Evolutionary conservation across 495 filamentous ascomycete genomes (phyloP).

Genomic region (Trichodelitschia bisporula): DNA sequence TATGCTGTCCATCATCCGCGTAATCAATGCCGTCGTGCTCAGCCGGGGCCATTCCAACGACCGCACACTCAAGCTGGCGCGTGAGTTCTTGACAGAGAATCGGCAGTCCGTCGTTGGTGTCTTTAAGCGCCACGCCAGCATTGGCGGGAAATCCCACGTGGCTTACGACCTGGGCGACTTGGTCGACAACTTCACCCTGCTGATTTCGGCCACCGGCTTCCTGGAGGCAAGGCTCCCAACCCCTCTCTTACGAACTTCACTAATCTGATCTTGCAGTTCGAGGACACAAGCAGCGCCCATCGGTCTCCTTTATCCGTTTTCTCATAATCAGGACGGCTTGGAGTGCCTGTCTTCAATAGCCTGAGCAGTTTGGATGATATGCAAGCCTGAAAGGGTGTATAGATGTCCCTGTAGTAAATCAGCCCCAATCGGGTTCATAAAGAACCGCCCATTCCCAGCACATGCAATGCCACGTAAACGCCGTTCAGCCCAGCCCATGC

Average conservation of each 20-base stretch:
- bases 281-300: neutral
- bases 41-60: conserved; percentile 61
- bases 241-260: too few species aligned
- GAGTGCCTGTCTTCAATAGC: too few species aligned
- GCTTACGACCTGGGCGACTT: conserved; percentile 24
- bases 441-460: too few species aligned
- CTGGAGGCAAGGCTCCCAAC: conserved; percentile 31
- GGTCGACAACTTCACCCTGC: conserved; percentile 32
- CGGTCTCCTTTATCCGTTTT: neutral
- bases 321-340: too few species aligned
- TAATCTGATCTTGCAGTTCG: neutral
- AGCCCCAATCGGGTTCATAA: too few species aligned
- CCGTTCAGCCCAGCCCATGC: too few species aligned
- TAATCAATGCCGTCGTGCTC: conserved; percentile 57
- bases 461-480: too few species aligned
- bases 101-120: conserved; percentile 57
- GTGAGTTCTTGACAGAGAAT: conserved; percentile 55
- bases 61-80: conserved; percentile 43
- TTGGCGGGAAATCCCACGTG: conserved; percentile 26
- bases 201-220: conserved; percentile 34
- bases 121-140: conserved; percentile 73
- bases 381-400: too few species aligned
- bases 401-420: too few species aligned
- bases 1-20: conserved; percentile 52
- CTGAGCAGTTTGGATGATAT: neutral